phyloP scores from a whole-genome alignment of 2,329 filamentous ascomycete species.

The Colletotrichum sidae region DNA sequence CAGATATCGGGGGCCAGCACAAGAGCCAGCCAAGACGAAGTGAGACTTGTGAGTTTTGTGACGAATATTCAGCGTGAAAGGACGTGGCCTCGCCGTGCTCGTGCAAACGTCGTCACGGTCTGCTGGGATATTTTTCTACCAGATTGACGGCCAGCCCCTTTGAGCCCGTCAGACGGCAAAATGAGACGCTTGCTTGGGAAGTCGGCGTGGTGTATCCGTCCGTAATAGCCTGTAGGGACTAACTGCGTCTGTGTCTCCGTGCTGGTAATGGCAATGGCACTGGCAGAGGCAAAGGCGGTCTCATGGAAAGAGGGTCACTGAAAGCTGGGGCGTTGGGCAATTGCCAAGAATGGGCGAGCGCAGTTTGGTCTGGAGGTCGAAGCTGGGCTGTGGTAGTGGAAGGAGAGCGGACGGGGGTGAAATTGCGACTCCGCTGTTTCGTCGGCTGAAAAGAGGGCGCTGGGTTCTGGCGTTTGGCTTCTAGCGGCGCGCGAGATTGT shows the following conservation, averaged over 20 bases:
- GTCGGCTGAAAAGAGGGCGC: slow-evolving; percentile 31
- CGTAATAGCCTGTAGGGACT: too few species aligned
- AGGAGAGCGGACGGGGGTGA: slow-evolving; percentile 21
- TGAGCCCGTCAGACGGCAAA: slow-evolving; percentile 28
- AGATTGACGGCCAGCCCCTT: slow-evolving; percentile 30
- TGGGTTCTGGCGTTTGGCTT: slow-evolving; percentile 23
- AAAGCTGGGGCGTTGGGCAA: slow-evolving; percentile 32
- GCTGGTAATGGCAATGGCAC: neutral
- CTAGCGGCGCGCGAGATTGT: slow-evolving; percentile 32
- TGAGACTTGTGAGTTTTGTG: slow-evolving; percentile 23
- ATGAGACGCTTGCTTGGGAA: slow-evolving; percentile 27
- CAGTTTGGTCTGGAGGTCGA: slow-evolving; percentile 22
- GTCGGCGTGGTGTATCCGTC: slow-evolving; percentile 9
- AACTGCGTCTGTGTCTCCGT: too few species aligned
- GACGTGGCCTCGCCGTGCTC: neutral
- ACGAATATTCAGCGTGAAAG: neutral
- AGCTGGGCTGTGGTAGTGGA: slow-evolving; percentile 13
- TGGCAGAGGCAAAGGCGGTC: slow-evolving; percentile 2
- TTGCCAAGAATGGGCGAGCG: slow-evolving; percentile 31
- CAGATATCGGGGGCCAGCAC: slow-evolving; percentile 28
- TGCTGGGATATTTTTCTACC: slow-evolving; percentile 26
- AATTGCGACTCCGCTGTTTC: slow-evolving; percentile 38
- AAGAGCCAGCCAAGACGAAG: slow-evolving; percentile 27
- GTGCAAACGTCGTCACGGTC: slow-evolving; percentile 23
- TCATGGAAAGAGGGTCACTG: slow-evolving; percentile 22